Conservation (phyloP, 2,329 filamentous ascomycete genomes). For the Ophioceras dolichostomum region DNA sequence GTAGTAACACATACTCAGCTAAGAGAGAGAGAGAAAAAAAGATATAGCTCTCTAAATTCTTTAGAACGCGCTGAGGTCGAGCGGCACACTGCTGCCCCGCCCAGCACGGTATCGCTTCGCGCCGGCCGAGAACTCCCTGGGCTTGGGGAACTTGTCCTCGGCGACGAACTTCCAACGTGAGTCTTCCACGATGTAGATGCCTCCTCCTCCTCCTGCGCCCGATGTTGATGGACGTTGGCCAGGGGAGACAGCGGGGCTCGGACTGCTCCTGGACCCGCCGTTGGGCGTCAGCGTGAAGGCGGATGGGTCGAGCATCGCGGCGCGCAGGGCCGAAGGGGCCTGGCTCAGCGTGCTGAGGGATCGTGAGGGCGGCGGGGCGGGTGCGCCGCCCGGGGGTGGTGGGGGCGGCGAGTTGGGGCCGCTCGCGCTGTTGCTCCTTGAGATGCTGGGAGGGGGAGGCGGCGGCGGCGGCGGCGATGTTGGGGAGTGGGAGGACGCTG, state of each 20-base stretch:
- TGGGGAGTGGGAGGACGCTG: no score
- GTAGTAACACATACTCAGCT: no score
- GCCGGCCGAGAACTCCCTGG: slow-evolving; percentile 65
- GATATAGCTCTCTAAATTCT: no score
- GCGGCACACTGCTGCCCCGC: slow-evolving; percentile 82
- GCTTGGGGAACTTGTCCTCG: slow-evolving; percentile 72
- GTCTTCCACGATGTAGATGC: slow-evolving; percentile 56
- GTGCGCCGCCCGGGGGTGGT: slow-evolving; percentile 22
- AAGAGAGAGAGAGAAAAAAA: no score
- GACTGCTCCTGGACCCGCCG: slow-evolving; percentile 36
- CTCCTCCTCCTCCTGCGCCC: slow-evolving; percentile 13
- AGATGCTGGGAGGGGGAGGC: slow-evolving; percentile 18
- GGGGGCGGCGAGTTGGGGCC: slow-evolving; percentile 20
- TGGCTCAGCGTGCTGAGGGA: slow-evolving; percentile 20
- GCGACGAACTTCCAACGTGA: slow-evolving; percentile 76
- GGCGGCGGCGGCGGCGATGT: slow-evolving; percentile 26
- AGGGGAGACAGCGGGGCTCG: slow-evolving; percentile 23
- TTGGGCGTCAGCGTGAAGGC: slow-evolving; percentile 62
- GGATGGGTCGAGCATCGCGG: slow-evolving; percentile 60
- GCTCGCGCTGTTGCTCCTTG: slow-evolving; percentile 26
- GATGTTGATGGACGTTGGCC: slow-evolving; percentile 13
- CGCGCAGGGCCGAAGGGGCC: slow-evolving; percentile 34
- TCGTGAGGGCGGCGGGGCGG: slow-evolving; percentile 17
- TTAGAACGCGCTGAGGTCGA: slow-evolving; percentile 65
- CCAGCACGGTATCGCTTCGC: slow-evolving; percentile 77